Conservation (phyloP, 768 basidiomycete species). For the Xerocomellus dryophilus region DNA sequence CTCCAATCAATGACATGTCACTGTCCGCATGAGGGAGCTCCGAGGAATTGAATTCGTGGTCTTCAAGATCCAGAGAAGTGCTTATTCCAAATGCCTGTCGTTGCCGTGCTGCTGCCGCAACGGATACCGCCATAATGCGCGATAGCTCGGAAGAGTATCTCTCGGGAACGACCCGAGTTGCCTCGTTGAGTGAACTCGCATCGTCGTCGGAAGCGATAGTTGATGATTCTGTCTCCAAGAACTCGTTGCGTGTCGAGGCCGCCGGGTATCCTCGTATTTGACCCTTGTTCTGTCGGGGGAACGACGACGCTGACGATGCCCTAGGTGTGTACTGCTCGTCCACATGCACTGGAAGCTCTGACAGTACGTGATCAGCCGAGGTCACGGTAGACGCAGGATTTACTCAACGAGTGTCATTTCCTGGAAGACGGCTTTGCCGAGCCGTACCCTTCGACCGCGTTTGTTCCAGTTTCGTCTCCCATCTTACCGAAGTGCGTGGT, state of each 20-base stretch:
- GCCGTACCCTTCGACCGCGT: not conserved
- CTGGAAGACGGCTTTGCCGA: slow-evolving; percentile 4
- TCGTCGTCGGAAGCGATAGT: slow-evolving; percentile 19
- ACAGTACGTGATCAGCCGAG: slow-evolving; percentile 5
- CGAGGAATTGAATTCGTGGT: not conserved
- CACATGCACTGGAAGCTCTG: slow-evolving; percentile 2
- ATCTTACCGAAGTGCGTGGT: not conserved
- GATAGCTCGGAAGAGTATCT: slow-evolving; percentile 31
- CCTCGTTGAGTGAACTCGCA: not conserved
- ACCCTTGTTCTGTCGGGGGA: slow-evolving; percentile 3
- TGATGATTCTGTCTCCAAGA: slow-evolving; percentile 11
- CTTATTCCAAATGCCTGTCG: slow-evolving; percentile 52
- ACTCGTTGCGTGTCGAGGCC: not conserved
- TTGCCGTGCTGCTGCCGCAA: slow-evolving; percentile 43
- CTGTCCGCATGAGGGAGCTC: slow-evolving; percentile 42
- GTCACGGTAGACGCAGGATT: not conserved
- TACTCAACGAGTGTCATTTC: slow-evolving; percentile 13
- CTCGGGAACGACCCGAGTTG: not conserved
- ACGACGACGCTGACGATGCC: slow-evolving; percentile 4
- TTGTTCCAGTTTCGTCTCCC: slow-evolving; percentile 10
- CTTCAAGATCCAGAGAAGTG: slow-evolving; percentile 32
- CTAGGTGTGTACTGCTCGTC: slow-evolving; percentile 25
- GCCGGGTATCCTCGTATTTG: not conserved
- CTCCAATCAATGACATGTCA: slow-evolving; percentile 43
- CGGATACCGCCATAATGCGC: slow-evolving; percentile 26